Evolutionary conservation across 306 rosid genomes (phyloP), one percentile per base, ranked within the genome.

Genomic region (Astragalus glycyphyllos): DNA sequence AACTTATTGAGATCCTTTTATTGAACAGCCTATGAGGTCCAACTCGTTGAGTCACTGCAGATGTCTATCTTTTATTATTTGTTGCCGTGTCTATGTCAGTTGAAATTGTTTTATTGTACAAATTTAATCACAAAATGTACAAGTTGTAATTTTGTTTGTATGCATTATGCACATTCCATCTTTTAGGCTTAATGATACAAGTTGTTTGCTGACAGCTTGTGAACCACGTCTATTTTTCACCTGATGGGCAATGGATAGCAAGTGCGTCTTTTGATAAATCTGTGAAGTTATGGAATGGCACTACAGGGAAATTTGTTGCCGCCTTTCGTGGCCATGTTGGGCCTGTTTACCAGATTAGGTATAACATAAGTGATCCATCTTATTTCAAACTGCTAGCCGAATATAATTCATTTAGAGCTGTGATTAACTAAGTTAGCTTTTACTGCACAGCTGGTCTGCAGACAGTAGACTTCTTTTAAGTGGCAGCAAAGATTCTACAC

Each of bases 231-330:
- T 85, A 81, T 79, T 94, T 94, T 81, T 94, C 99, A 17, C 99
- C 99, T 67, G 99, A 94, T 63, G 99, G 99, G 34, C 97, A 86
- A 87, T 94, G 99, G 97, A 75, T 94, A 56, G 97, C 99, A 32
- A 94, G 96, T 81, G 96, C 92, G 55, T 94, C 97, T 56, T 94
- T 94, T 69, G 99, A 94, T 73, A 91, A 88, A 74, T 94, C 99
- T 59, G 97, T 94, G 56, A 94, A 91, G 79, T 44, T 94, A 68
- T 91, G 97, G 99, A 87, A 80, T 74, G 96, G 97, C 53, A 79
- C 81, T 37, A 91, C 96, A 3, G 99, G 99, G 68, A 77, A 82
- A 69, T 94, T 94, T 71, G 86, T 89, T 34, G 82, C 92, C 37
- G 95, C 89, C 68, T 89, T 94, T 26, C 87, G 97, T 7, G 92